These are phyloP conservation scores for Alnus rubra DNA, from an alignment of 306 rosid species.

Conservation along the genomic window DNA sequence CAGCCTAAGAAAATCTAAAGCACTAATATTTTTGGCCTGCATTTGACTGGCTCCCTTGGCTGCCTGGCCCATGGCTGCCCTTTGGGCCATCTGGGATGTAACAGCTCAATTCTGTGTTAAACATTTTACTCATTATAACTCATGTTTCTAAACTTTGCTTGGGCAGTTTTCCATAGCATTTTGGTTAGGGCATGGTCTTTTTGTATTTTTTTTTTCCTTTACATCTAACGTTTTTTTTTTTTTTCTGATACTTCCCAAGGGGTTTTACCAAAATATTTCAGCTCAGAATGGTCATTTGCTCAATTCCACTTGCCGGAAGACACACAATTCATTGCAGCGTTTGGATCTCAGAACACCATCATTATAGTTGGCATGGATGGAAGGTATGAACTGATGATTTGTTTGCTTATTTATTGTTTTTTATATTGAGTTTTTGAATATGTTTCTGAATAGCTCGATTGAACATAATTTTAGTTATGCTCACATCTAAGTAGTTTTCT, in stretches of 20 bases:
- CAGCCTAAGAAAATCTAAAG: not conserved
- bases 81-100: not conserved
- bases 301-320: constrained; percentile 78
- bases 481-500: constrained; percentile 9
- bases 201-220: constrained; percentile 15
- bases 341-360: constrained; percentile 76
- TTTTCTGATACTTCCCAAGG: constrained; percentile 44
- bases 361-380: constrained; percentile 85
- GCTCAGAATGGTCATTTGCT: constrained; percentile 99
- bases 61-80: not conserved
- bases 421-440: not conserved
- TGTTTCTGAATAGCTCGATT: not conserved
- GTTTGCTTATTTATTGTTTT: no score
- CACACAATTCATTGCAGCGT: constrained; percentile 73
- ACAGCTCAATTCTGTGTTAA: not conserved
- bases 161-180: constrained; percentile 6
- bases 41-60: not conserved
- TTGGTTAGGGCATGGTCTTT: not conserved
- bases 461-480: not conserved
- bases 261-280: constrained; percentile 89
- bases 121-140: constrained; percentile 1
- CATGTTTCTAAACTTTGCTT: constrained; percentile 24
- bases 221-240: constrained; percentile 16
- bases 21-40: not conserved
- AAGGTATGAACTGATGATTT: constrained; percentile 47